These are phyloP conservation scores for Urochloa ruziziensis DNA, from an alignment of 176 grass and related monocot species.

Conservation along the genomic window DNA sequence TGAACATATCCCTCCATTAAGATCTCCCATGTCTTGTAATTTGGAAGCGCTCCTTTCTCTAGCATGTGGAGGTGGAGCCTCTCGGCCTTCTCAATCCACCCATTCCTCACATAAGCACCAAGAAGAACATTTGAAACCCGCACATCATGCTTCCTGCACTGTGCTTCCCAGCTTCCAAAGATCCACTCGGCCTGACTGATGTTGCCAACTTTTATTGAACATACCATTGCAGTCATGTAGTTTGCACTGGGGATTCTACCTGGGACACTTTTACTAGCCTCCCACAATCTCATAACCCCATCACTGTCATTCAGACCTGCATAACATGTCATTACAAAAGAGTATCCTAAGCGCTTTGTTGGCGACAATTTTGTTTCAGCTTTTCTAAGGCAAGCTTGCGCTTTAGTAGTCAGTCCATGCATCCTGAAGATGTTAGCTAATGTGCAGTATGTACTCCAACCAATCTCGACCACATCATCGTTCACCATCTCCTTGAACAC, in stretches of 20 bases:
- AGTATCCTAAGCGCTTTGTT: conserved; percentile 56
- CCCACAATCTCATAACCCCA: conserved; percentile 67
- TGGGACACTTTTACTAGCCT: conserved; percentile 64
- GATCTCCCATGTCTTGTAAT: conserved; percentile 95
- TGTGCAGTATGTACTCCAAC: conserved; percentile 87
- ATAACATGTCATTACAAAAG: conserved; percentile 90
- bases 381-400: conserved; percentile 47
- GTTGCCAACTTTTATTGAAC: conserved; percentile 66
- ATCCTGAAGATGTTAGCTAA: conserved; percentile 63
- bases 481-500: conserved; percentile 66
- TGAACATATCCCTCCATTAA: conserved; percentile 73
- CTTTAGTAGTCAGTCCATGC: conserved; percentile 47
- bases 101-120: conserved; percentile 81
- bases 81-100: conserved; percentile 85
- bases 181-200: conserved; percentile 60
- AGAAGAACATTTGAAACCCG: conserved; percentile 81
- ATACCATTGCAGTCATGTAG: conserved; percentile 71
- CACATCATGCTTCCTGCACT: conserved; percentile 57
- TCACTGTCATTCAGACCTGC: conserved; percentile 53
- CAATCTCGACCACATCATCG: conserved; percentile 63
- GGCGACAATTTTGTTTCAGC: conserved; percentile 75
- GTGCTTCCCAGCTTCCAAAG: conserved; percentile 70
- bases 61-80: conserved; percentile 66
- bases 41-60: conserved; percentile 63
- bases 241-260: conserved; percentile 59